A percentile compares a stretch with the other conserved stretches of the same genome.
These are phyloP conservation scores for Physcomitrium patens DNA, from an alignment of 225 moss, liverwort and hornwort species.

Conservation along the genomic window DNA sequence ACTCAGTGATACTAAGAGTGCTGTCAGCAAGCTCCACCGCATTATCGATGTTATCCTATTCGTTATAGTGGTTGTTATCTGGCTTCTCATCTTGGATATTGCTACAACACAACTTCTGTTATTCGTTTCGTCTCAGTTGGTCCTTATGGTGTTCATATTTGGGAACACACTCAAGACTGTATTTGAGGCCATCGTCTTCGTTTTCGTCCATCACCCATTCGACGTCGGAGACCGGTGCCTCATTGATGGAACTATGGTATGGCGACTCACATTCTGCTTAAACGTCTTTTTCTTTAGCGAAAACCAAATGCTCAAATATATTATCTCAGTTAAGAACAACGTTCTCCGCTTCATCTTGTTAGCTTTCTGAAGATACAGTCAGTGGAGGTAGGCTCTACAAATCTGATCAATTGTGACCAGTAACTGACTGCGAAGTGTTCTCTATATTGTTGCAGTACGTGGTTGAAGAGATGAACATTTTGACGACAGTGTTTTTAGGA, in stretches of 20 bases:
- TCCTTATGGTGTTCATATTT: constrained; percentile 82
- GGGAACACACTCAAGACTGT: constrained; percentile 86
- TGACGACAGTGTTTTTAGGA: constrained; percentile 67
- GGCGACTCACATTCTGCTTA: not conserved
- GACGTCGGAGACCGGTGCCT: constrained; percentile 95
- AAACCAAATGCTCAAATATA: not conserved
- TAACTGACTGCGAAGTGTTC: constrained; percentile 21
- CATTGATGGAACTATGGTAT: constrained; percentile 80
- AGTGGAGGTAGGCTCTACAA: not conserved
- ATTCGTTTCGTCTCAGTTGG: constrained; percentile 74
- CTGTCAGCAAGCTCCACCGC: constrained; percentile 64
- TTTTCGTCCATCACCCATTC: constrained; percentile 92
- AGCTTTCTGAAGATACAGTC: not conserved
- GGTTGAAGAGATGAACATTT: constrained; percentile 73
- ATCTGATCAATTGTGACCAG: not conserved
- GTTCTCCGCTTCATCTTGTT: no score
- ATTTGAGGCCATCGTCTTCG: constrained; percentile 86
- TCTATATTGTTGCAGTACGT: constrained; percentile 63
- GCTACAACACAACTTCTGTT: constrained; percentile 66
- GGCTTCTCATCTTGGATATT: constrained; percentile 58
- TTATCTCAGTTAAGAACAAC: no score
- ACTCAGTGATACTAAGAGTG: constrained; percentile 66
- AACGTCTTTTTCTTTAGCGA: not conserved
- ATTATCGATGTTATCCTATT: constrained; percentile 55
- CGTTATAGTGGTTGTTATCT: constrained; percentile 53